Conservation (phyloP, 1,284 basidiomycete genomes). For the Dichomitus squalens region DNA sequence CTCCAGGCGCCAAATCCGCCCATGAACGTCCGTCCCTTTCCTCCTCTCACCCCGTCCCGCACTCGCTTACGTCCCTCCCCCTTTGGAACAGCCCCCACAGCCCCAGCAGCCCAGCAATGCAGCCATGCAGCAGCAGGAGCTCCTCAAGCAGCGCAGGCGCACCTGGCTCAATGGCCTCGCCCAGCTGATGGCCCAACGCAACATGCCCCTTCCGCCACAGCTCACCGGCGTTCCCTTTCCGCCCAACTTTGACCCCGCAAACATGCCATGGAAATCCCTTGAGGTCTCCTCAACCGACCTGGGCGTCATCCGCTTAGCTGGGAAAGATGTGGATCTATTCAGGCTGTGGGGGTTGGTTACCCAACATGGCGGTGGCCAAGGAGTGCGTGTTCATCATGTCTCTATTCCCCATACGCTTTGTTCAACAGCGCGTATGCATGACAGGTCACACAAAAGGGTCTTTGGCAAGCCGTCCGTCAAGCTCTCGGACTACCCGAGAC, state of each 20-base stretch:
- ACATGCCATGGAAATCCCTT: constrained; percentile 63
- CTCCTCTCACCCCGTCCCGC: constrained; percentile 12
- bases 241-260: constrained; percentile 58
- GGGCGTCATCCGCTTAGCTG: constrained; percentile 68
- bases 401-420: constrained; percentile 3
- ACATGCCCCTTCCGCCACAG: constrained; percentile 63
- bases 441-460: constrained; percentile 44
- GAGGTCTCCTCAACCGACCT: constrained; percentile 57
- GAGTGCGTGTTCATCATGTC: constrained; percentile 44
- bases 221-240: constrained; percentile 59
- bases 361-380: constrained; percentile 56
- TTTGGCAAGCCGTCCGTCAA: constrained; percentile 55
- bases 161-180: constrained; percentile 61
- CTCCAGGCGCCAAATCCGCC: constrained; percentile 23
- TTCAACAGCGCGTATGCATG: not conserved
- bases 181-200: constrained; percentile 53
- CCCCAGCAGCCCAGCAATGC: constrained; percentile 20
- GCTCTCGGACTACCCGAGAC: constrained; percentile 66
- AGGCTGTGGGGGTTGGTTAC: constrained; percentile 64
- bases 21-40: constrained; percentile 26
- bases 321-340: constrained; percentile 80
- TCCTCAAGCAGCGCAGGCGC: constrained; percentile 52
- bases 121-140: constrained; percentile 22
- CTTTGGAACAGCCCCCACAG: constrained; percentile 16
- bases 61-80: constrained; percentile 20